Conservation (phyloP, 2,329 filamentous ascomycete genomes). For the Apiospora malaysiana region DNA sequence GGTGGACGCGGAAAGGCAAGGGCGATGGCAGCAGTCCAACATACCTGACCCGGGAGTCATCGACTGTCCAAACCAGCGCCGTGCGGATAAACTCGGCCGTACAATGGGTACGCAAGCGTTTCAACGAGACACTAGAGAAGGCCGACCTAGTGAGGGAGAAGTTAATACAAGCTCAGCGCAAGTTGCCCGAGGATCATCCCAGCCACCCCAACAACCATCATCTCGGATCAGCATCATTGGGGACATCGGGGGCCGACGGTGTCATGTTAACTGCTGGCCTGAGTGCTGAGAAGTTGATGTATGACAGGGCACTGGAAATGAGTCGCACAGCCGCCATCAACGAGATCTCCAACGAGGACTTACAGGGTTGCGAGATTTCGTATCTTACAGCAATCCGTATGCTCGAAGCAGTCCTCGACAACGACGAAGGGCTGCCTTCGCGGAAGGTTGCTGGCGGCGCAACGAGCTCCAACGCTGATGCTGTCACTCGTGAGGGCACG, state of each 20-base stretch:
- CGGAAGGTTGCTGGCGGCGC: conserved; percentile 28
- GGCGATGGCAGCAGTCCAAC: conserved; percentile 58
- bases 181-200: conserved; percentile 83
- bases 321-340: conserved; percentile 92
- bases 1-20: conserved; percentile 85
- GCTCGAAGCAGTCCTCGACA: conserved; percentile 92
- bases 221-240: conserved; percentile 60
- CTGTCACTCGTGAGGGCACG: conserved; percentile 50
- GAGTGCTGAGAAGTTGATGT: conserved; percentile 97
- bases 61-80: conserved; percentile 57
- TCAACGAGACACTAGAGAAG: conserved; percentile 97
- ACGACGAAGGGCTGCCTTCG: conserved; percentile 66
- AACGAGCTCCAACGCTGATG: conserved; percentile 40
- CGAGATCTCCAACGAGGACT: conserved; percentile 90
- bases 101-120: conserved; percentile 91
- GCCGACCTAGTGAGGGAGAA: conserved; percentile 92
- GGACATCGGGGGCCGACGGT: conserved; percentile 73
- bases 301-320: conserved; percentile 96
- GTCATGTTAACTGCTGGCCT: conserved; percentile 87
- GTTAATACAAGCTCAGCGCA: conserved; percentile 83
- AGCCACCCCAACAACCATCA: conserved; percentile 83
- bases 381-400: conserved; percentile 94
- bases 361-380: conserved; percentile 86
- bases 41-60: conserved; percentile 47
- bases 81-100: conserved; percentile 89